Conservation (phyloP, 805 yeast species). For the Wickerhamomyces hampshirensis region DNA sequence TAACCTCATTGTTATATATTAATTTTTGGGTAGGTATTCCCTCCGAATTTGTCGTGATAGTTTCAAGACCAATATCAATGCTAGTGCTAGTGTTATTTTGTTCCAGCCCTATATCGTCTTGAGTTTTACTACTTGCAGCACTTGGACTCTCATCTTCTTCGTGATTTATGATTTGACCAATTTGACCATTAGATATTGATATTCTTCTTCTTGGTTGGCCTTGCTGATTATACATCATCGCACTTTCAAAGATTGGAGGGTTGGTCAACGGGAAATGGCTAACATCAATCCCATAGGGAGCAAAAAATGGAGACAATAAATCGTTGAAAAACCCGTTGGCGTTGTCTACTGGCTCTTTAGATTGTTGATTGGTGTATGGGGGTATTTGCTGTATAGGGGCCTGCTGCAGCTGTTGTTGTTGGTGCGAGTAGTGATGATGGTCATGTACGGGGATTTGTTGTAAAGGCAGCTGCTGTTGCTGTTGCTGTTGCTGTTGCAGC, state of each 20-base stretch:
- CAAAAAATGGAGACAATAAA: constrained; percentile 36
- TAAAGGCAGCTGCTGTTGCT: neutral
- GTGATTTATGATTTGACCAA: constrained; percentile 60
- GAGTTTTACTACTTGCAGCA: too few species aligned
- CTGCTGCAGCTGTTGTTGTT: neutral
- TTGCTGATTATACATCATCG: constrained; percentile 34
- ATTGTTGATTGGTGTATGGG: neutral
- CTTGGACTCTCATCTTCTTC: constrained; percentile 25
- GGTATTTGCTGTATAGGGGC: neutral
- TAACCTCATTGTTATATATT: constrained; percentile 44
- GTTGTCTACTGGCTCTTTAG: constrained; percentile 4
- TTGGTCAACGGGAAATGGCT: constrained; percentile 40
- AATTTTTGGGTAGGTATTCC: constrained; percentile 40
- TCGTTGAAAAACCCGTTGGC: constrained; percentile 25
- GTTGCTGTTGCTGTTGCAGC: constrained; percentile 1
- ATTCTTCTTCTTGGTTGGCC: constrained; percentile 52
- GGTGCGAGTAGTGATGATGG: neutral
- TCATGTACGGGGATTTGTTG: neutral
- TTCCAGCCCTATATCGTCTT: too few species aligned
- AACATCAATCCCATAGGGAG: constrained; percentile 40
- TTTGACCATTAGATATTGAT: constrained; percentile 81
- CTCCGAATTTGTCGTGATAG: constrained; percentile 12
- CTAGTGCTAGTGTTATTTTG: too few species aligned
- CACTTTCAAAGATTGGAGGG: constrained; percentile 40
- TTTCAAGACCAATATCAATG: too few species aligned